Conservation (phyloP, 371 early-diverging fungal species). For the Mortierella sp. region DNA sequence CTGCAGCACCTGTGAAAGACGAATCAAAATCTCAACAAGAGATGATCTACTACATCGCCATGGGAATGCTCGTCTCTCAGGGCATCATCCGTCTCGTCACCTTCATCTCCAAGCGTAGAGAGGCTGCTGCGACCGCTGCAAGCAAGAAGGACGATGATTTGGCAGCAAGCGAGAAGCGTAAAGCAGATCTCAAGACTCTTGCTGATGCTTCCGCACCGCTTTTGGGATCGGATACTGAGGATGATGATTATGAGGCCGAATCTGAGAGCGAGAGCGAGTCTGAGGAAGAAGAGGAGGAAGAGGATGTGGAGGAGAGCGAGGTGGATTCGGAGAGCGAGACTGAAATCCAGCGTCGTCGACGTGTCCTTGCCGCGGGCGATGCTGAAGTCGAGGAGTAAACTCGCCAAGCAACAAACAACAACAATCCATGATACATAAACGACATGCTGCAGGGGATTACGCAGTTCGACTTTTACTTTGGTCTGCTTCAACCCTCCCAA, state of each 20-base stretch:
- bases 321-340: conserved; percentile 15
- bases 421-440: too few relatives aligned
- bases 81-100: conserved; percentile 49
- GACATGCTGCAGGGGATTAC: too few relatives aligned
- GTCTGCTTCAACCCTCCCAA: too few relatives aligned
- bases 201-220: conserved; percentile 24
- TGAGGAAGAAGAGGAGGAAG: conserved; percentile 23
- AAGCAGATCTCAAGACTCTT: conserved; percentile 36
- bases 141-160: conserved; percentile 38
- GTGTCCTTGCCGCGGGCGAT: conserved; percentile 25
- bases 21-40: conserved; percentile 27
- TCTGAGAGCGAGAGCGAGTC: conserved; percentile 22
- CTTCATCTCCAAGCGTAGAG: conserved; percentile 44
- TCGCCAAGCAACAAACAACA: background rate
- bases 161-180: conserved; percentile 21
- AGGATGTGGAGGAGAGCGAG: conserved; percentile 11
- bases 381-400: conserved; percentile 42
- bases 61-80: conserved; percentile 57
- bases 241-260: conserved; percentile 52
- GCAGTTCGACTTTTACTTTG: too few relatives aligned
- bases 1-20: conserved; percentile 13
- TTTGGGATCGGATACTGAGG: conserved; percentile 45
- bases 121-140: conserved; percentile 36
- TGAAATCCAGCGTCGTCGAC: conserved; percentile 37
- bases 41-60: conserved; percentile 49